phyloP scores from a whole-genome alignment of 345 rosid species.

The Linum tenue region DNA sequence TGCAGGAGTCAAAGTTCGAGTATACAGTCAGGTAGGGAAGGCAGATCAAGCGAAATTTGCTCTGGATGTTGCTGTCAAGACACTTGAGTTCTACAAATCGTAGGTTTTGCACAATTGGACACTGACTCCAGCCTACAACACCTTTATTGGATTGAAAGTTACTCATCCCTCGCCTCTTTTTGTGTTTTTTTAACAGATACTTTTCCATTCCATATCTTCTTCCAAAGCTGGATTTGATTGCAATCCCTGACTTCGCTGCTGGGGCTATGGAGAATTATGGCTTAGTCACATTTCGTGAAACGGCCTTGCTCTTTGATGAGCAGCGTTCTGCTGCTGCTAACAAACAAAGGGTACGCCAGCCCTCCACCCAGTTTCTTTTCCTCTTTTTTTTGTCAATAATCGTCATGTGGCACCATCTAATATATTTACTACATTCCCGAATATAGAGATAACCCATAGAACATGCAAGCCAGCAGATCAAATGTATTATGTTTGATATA shows the following conservation, averaged over 20 bases:
- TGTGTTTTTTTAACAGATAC: constrained; percentile 37
- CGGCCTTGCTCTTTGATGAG: constrained; percentile 83
- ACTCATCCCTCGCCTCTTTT: neutral
- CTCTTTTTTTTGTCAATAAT: neutral
- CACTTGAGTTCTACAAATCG: constrained; percentile 78
- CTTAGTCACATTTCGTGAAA: constrained; percentile 87
- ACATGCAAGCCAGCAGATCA: too few relatives aligned
- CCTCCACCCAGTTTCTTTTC: constrained; percentile 5
- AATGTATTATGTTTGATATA: neutral
- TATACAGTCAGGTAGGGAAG: constrained; percentile 85
- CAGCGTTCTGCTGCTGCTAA: constrained; percentile 93
- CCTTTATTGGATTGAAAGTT: neutral
- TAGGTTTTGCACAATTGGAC: constrained; percentile 29
- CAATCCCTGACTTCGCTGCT: constrained; percentile 94
- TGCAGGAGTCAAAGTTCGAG: constrained; percentile 78
- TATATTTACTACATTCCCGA: too few relatives aligned
- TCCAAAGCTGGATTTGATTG: constrained; percentile 95
- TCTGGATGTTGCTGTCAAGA: constrained; percentile 79
- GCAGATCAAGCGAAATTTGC: constrained; percentile 84
- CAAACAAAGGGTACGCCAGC: constrained; percentile 69
- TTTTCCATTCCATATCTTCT: constrained; percentile 84
- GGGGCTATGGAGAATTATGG: constrained; percentile 99
- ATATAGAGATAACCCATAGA: too few relatives aligned
- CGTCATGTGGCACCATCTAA: too few relatives aligned
- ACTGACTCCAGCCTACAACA: neutral